These are phyloP conservation scores for Litsea cubeba DNA, from an alignment of 164 flowering plant species.

Conservation along the genomic window DNA sequence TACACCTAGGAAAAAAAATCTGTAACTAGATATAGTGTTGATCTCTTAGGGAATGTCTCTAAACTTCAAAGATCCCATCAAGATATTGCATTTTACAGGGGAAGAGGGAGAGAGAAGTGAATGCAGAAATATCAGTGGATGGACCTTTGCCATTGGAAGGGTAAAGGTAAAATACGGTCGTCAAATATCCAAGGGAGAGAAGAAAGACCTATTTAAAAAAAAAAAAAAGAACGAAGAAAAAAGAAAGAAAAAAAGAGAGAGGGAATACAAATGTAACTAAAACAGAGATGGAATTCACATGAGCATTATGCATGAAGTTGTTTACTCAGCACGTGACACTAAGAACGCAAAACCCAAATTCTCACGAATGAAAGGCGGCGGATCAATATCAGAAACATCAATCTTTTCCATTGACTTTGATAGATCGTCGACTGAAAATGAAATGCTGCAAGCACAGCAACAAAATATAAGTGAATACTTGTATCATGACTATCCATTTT, in stretches of 20 bases:
- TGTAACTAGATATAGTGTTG: not conserved
- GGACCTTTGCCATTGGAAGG: not conserved
- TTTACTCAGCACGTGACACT: conserved; percentile 56
- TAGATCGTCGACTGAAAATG: conserved; percentile 88
- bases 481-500: not conserved
- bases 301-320: not conserved
- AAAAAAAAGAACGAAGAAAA: not conserved
- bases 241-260: not conserved
- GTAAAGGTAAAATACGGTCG: not conserved
- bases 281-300: not conserved
- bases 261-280: not conserved
- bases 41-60: not conserved
- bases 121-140: not conserved
- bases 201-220: not conserved
- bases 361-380: conserved; percentile 88
- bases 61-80: not conserved
- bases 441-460: conserved; percentile 74
- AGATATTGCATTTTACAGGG: conserved; percentile 4
- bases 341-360: conserved; percentile 90
- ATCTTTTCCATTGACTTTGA: conserved; percentile 96
- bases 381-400: conserved; percentile 74
- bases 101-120: not conserved
- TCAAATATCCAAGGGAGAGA: not conserved
- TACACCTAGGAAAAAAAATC: not conserved
- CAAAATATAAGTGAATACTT: not conserved